Evolutionary conservation across 331 rosid genomes (phyloP), one percentile per base, ranked within the genome.

Genomic region (Malus hybrid): DNA sequence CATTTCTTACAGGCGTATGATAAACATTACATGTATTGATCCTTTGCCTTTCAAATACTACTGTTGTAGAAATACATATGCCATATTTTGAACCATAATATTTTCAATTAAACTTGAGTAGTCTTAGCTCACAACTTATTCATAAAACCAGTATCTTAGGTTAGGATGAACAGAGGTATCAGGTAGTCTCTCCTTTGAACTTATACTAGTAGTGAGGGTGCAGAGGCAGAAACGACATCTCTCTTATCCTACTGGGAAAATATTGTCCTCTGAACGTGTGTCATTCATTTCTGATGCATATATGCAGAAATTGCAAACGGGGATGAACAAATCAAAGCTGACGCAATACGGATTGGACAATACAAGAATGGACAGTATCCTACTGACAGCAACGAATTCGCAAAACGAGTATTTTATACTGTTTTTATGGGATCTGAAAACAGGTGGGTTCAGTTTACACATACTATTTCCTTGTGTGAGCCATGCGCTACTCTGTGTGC

Each of bases 391-490:
- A 85, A 88, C 77, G 99, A 95, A 81, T 92, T 95, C 48, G 96
- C 99, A 31, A 92, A 80, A 76, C 89, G 96, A 50, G 64, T 95
- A 81, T 92, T 95, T 79, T 95, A 90, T 83, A 90, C 97, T 3
- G 89, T 92, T 75, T 95, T 85, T 74, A 95, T 95, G 99, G 97
- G 99, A 79, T 81, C 99, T 79, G 98, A 95, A 79, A 95, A 95
- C 83, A 95, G 99, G 99, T 82, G 73, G 59, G 64, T 68, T 54
- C 57, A 42, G 29, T 10, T 28, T 42, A 31, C 70, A 50, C 64
- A 29, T 59, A 32, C 69, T 44, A 44, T 62, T n/a, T 62, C 20
- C 20, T 2, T 10, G 33, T 74, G 69, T 18, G 70, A 34, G 10
- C 33, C 9, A 10, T 63, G 77, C 5, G 39, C 11, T 56, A 16